A percentile compares a stretch with the other conserved stretches of the same genome.
phyloP scores from a whole-genome alignment of 225 moss, liverwort and hornwort genomes.

The Physcomitrellopsis africana region DNA sequence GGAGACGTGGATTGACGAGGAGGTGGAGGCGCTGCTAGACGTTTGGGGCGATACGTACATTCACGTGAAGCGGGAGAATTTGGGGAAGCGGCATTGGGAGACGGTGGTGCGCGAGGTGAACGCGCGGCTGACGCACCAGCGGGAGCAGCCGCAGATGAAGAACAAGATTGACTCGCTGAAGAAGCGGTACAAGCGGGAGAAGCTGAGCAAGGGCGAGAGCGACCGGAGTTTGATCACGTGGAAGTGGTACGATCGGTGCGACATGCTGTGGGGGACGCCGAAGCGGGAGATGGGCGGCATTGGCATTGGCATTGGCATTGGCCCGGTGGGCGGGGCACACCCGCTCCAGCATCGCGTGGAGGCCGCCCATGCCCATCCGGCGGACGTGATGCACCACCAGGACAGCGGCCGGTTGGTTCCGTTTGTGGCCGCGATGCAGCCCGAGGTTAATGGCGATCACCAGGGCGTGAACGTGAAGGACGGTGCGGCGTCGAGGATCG shows the following conservation, averaged over 20 bases:
- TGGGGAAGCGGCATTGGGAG: slow-evolving; percentile 69
- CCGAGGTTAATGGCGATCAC: slow-evolving; percentile 51
- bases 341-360: slow-evolving; percentile 19
- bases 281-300: slow-evolving; percentile 44
- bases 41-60: slow-evolving; percentile 67
- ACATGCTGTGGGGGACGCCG: slow-evolving; percentile 58
- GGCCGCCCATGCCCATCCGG: slow-evolving; percentile 24
- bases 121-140: slow-evolving; percentile 46
- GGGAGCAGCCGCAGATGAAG: slow-evolving; percentile 70
- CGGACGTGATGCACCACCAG: slow-evolving; percentile 54
- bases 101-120: slow-evolving; percentile 61
- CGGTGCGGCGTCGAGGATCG: slow-evolving; percentile 40
- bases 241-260: slow-evolving; percentile 66
- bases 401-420: slow-evolving; percentile 48
- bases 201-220: slow-evolving; percentile 54
- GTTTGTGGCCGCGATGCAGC: slow-evolving; percentile 46
- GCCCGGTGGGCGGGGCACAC: slow-evolving; percentile 33
- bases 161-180: slow-evolving; percentile 72
- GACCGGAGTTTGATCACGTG: slow-evolving; percentile 56
- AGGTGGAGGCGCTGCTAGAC: slow-evolving; percentile 55
- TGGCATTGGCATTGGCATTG: slow-evolving; percentile 10
- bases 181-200: slow-evolving; percentile 67
- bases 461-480: slow-evolving; percentile 32
- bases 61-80: slow-evolving; percentile 66
- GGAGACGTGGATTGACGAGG: slow-evolving; percentile 68